Percentiles rank a stretch among this genome's conserved stretches.
These are phyloP conservation scores for Coriolopsis trogii DNA, from an alignment of 1,284 basidiomycete species.

Conservation along the genomic window DNA sequence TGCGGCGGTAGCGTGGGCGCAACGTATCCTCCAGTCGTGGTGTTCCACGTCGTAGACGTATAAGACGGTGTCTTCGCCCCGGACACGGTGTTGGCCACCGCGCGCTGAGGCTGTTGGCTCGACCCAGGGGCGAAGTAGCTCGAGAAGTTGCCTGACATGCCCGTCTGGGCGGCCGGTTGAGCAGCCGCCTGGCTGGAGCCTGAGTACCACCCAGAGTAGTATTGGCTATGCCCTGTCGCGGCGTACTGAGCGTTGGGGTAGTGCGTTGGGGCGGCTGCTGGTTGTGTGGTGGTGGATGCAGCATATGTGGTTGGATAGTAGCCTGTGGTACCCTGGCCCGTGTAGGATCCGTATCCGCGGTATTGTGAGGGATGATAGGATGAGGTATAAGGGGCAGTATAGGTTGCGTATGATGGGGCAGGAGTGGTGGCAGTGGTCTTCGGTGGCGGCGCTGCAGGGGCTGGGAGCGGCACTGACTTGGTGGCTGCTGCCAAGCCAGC, in stretches of 20 bases:
- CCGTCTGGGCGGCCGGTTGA: constrained; percentile 38
- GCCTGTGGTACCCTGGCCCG: constrained; percentile 25
- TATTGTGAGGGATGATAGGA: constrained; percentile 29
- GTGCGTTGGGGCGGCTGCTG: constrained; percentile 18
- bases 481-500: constrained; percentile 43
- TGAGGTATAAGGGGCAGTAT: constrained; percentile 32
- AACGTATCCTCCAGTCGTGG: constrained; percentile 29
- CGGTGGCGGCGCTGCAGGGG: constrained; percentile 19
- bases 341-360: constrained; percentile 35
- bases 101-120: constrained; percentile 42
- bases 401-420: constrained; percentile 26
- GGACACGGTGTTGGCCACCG: constrained; percentile 50
- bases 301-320: constrained; percentile 32
- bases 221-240: constrained; percentile 31
- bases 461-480: constrained; percentile 30
- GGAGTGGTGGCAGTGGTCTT: constrained; percentile 22
- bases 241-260: constrained; percentile 34
- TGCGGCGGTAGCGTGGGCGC: constrained; percentile 47
- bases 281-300: constrained; percentile 10
- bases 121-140: constrained; percentile 36
- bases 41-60: constrained; percentile 29
- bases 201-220: constrained; percentile 41
- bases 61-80: constrained; percentile 32
- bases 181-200: constrained; percentile 53
- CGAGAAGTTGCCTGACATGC: constrained; percentile 20